Evolutionary conservation across 2,329 filamentous ascomycete species (phyloP).

Genomic region (Penicillium sp.): DNA sequence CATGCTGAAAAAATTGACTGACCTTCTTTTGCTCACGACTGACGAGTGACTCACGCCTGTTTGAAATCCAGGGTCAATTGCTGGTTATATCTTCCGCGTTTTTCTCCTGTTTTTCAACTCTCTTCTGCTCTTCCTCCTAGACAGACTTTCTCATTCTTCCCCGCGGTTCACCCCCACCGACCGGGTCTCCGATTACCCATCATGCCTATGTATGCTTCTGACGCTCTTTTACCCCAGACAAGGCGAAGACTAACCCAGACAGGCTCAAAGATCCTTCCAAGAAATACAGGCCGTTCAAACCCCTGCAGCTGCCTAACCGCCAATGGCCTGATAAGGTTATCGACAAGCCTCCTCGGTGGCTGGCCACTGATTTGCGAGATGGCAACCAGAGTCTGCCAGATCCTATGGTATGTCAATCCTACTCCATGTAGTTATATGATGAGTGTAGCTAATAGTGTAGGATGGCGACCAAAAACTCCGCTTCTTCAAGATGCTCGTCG

Average conservation of each 20-base stretch:
- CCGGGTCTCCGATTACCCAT: constrained; percentile 22
- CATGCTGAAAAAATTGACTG: constrained; percentile 6
- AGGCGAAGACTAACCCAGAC: background rate
- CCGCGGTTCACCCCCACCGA: constrained; percentile 15
- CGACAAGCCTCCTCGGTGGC: constrained; percentile 86
- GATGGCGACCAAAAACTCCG: constrained; percentile 93
- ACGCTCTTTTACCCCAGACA: constrained; percentile 9
- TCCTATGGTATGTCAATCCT: constrained; percentile 72
- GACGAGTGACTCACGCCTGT: constrained; percentile 19
- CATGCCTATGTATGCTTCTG: constrained; percentile 45
- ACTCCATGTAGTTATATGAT: background rate
- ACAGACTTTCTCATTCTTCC: constrained; percentile 12
- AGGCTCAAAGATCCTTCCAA: constrained; percentile 56
- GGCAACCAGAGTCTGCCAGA: constrained; percentile 93
- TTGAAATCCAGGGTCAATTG: constrained; percentile 18
- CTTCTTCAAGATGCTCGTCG: constrained; percentile 92
- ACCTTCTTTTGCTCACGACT: background rate
- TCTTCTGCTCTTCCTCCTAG: constrained; percentile 9
- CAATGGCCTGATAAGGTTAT: constrained; percentile 83
- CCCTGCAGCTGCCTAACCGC: constrained; percentile 55
- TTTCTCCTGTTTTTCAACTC: background rate
- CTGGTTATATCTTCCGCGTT: constrained; percentile 9
- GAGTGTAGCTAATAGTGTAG: constrained; percentile 49
- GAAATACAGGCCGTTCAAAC: constrained; percentile 54
- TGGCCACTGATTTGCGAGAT: constrained; percentile 86